Evolutionary conservation across 192 early-diverging fungal genomes (phyloP).

Genomic region (Paraglomus brasilianum): DNA sequence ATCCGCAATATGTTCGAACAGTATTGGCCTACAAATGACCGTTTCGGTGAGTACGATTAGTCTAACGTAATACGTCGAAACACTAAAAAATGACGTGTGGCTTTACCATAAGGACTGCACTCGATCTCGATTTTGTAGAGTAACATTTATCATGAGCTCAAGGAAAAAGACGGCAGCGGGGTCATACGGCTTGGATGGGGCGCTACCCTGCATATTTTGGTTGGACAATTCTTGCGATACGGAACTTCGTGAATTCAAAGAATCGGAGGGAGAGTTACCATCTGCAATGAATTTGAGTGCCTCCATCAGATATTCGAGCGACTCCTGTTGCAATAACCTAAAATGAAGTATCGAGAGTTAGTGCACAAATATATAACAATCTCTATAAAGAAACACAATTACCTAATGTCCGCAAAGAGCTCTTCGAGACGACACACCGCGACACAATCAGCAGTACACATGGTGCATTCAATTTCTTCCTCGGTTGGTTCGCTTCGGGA

Average conservation of each 20-base stretch:
- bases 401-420: slow-evolving; percentile 70
- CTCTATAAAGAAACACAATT: slow-evolving; percentile 21
- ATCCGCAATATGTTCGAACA: slow-evolving; percentile 66
- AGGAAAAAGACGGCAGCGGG: slow-evolving; percentile 72
- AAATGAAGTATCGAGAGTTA: neutral
- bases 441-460: slow-evolving; percentile 67
- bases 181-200: slow-evolving; percentile 48
- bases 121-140: slow-evolving; percentile 75
- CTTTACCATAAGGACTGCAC: slow-evolving; percentile 57
- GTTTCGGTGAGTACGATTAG: slow-evolving; percentile 37
- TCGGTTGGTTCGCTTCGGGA: slow-evolving; percentile 61
- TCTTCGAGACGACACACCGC: slow-evolving; percentile 69
- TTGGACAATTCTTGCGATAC: too few species aligned
- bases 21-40: slow-evolving; percentile 50
- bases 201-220: neutral
- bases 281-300: slow-evolving; percentile 55
- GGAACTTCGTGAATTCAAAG: too few species aligned
- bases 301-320: slow-evolving; percentile 59
- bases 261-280: slow-evolving; percentile 37
- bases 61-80: slow-evolving; percentile 31
- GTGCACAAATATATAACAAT: neutral
- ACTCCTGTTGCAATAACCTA: slow-evolving; percentile 66
- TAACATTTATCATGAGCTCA: slow-evolving; percentile 72
- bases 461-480: slow-evolving; percentile 68
- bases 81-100: slow-evolving; percentile 24